Evolutionary conservation across 805 yeast species (phyloP), one percentile per base, ranked within the genome.

Genomic region (Yarrowia sp.): DNA sequence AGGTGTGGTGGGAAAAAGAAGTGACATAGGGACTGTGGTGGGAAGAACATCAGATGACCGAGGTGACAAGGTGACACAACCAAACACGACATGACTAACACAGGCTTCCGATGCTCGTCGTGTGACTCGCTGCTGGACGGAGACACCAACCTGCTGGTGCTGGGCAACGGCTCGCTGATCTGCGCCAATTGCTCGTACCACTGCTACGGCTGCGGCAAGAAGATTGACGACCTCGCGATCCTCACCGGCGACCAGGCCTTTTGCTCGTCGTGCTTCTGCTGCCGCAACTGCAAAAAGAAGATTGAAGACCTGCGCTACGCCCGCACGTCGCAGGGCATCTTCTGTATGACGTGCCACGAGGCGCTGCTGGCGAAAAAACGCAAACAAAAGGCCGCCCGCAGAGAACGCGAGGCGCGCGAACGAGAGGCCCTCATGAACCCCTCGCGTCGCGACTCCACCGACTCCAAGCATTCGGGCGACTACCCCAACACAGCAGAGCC

Each of bases 181-280:
- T 93, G 99, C 75, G 85, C 90, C 44, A 88, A 88, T 65, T 93
- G 99, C 75, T 89, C 96, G n/a, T 96, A 93, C 74, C 83, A 87
- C 48, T 93, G 99, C 75, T 85, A 85, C 69, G 85, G 86, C 66
- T 93, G 99, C 79, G 83, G 85, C 56, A 88, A 87, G 72, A 89
- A 90, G 74, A 95, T 93, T 67, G 93, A 89, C 70, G 97, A 93
- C 74, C 81, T 91, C 79, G 98, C 99, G 14, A 92, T 95, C 32
- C 80, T 93, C 35, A 92, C 98, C 1, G 97, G 97, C 26, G 96
- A 95, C 69, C 93, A 90, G 73, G 97, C 98, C 2, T 95, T 90
- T 75, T 95, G 98, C 75, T 85, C 96, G 9, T 81, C 82, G 58
- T 93, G 99, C 75, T 95, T 93, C 78, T 85, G 85, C 71, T 93